These are phyloP conservation scores for Hypomyces perniciosus DNA, from an alignment of 2,329 filamentous ascomycete genomes.

Conservation along the genomic window DNA sequence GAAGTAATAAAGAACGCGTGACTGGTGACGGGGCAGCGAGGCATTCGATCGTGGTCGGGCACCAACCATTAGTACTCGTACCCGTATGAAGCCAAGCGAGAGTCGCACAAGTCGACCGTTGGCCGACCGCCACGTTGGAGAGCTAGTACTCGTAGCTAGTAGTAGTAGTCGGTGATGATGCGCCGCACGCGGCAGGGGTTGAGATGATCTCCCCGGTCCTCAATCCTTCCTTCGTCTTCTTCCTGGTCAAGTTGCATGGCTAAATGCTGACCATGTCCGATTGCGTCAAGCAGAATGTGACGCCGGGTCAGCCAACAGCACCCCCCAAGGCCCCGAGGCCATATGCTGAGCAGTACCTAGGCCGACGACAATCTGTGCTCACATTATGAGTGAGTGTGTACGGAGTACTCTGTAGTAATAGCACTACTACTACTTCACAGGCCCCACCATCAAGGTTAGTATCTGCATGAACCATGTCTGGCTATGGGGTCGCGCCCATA, in stretches of 20 bases:
- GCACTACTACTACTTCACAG: background rate
- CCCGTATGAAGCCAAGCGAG: background rate
- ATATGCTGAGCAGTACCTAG: background rate
- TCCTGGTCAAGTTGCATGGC: background rate
- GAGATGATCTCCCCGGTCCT: background rate
- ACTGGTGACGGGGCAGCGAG: background rate
- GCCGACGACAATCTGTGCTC: too few species aligned
- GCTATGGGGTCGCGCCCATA: constrained; percentile 5
- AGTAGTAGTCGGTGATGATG: too few species aligned
- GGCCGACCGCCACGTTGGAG: constrained; percentile 9
- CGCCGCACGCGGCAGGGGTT: constrained; percentile 3
- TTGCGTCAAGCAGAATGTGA: background rate
- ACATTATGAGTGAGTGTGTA: background rate
- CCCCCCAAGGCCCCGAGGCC: too few species aligned
- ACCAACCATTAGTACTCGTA: constrained; percentile 1
- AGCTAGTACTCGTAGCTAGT: background rate
- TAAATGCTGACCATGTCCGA: background rate
- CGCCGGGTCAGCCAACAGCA: too few species aligned
- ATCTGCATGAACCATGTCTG: constrained; percentile 13
- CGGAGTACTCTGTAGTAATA: background rate
- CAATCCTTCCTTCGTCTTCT: background rate
- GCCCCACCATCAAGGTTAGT: constrained; percentile 2
- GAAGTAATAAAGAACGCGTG: too few species aligned
- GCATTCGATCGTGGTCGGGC: constrained; percentile 4
- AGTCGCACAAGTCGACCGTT: constrained; percentile 5